A percentile compares a stretch with the other conserved stretches of the same genome.
These are phyloP conservation scores for Microdochium trichocladiopsis DNA, from an alignment of 2,329 filamentous ascomycete genomes.

Conservation along the genomic window DNA sequence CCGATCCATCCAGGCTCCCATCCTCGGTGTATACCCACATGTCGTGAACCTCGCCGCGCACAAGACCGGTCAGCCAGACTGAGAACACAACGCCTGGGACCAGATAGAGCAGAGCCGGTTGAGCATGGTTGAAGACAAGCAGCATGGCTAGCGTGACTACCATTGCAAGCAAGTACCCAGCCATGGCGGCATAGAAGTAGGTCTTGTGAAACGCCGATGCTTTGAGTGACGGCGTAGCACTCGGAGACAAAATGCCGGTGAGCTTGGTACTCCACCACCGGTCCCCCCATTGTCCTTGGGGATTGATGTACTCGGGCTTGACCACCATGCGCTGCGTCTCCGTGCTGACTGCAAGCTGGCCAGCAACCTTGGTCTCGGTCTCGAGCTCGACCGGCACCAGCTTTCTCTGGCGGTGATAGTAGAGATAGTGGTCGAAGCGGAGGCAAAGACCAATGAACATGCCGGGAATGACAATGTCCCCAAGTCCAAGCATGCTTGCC, in stretches of 20 bases:
- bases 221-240: slow-evolving; percentile 23
- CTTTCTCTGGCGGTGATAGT: slow-evolving; percentile 65
- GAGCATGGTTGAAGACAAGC: slow-evolving; percentile 70
- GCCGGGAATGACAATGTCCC: slow-evolving; percentile 90
- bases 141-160: slow-evolving; percentile 69
- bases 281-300: slow-evolving; percentile 75
- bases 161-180: slow-evolving; percentile 76
- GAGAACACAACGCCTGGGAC: slow-evolving; percentile 76
- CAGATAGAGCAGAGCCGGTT: slow-evolving; percentile 87
- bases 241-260: slow-evolving; percentile 14
- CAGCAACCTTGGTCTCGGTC: slow-evolving; percentile 20
- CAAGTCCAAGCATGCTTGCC: slow-evolving; percentile 77
- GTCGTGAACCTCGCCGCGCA: slow-evolving; percentile 62
- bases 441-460: slow-evolving; percentile 84
- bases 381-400: slow-evolving; percentile 29
- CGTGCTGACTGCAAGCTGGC: slow-evolving; percentile 24
- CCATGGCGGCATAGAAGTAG: slow-evolving; percentile 74
- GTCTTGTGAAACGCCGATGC: slow-evolving; percentile 64
- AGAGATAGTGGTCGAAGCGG: slow-evolving; percentile 83
- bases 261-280: slow-evolving; percentile 62
- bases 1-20: slow-evolving; percentile 45
- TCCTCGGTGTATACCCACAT: slow-evolving; percentile 84
- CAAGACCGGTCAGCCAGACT: slow-evolving; percentile 66
- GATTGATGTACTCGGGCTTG: slow-evolving; percentile 47
- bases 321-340: slow-evolving; percentile 35